Evolutionary conservation across 306 rosid genomes (phyloP), one percentile per base, ranked within the genome.

Genomic region (Cucurbita maxima): DNA sequence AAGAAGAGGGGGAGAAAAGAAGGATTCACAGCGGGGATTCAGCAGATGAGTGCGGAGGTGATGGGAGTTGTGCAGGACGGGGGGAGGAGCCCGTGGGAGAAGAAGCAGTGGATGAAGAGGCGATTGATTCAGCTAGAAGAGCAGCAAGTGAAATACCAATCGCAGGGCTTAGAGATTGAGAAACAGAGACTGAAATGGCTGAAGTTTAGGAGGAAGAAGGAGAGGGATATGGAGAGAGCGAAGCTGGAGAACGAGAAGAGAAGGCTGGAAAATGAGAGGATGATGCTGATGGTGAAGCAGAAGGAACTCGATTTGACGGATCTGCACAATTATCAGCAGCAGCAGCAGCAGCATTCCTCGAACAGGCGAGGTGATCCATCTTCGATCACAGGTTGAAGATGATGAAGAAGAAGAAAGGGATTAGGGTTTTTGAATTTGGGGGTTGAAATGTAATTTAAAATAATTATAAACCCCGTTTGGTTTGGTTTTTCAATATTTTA

Each of bases 161-260:
- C 36, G 13, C 82, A 83, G 59, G 86, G 83, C 1, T 94, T 81
- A 19, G 91, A 94, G 87, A 76, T 94, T 5, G 97, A 94, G 67
- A 94, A 91, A 71, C 95, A 91, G 43, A 63, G 95, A 82, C 57
- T 91, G 58, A 94, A 89, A 77, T 94, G 99, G 99, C 73, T 74
- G 13, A 91, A 85, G 87, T 94, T 78, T 58, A 86, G 96, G 74
- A 82, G 87, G 82, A 94, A 86, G 79, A 94, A 94, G 82, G 95
- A 87, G 79, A 87, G 99, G 81, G 96, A 91, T 0, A 94, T 94
- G 96, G 92, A 90, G 69, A 94, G 79, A 74, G 88, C 87, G 3
- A 89, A 86, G 83, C 87, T 91, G 40, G 95, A 86, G 44, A 89
- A 89, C 19, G 88, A 94, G 58, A 61, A 81, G 58, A 76, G 82